Evolutionary conservation across 139 green algal species (phyloP).

Genomic region (Edaphochlamys debaryana): DNA sequence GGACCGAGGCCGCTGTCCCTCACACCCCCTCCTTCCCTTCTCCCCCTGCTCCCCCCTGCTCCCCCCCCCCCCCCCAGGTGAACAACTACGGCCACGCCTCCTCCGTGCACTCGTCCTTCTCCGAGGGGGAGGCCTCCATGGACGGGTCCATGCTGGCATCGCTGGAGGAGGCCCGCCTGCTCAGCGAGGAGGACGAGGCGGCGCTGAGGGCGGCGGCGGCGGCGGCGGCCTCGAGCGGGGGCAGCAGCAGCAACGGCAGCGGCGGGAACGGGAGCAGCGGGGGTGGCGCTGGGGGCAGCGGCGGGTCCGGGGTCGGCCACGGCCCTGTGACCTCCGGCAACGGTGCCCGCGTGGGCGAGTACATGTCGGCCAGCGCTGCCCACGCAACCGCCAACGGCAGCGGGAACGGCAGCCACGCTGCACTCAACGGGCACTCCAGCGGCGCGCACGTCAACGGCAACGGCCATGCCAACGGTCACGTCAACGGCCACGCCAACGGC

Average conservation of each 20-base stretch:
- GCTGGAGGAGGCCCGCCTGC: neutral
- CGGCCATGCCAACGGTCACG: neutral
- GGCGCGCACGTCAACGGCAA: neutral
- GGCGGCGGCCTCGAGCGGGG: neutral
- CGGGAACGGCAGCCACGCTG: neutral
- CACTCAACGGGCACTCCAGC: neutral
- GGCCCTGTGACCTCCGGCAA: neutral
- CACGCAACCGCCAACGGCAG: too few relatives aligned
- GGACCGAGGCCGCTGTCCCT: too few relatives aligned
- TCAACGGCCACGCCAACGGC: neutral
- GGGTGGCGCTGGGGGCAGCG: too few relatives aligned
- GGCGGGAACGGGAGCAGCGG: neutral
- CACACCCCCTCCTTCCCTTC: too few relatives aligned
- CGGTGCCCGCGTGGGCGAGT: too few relatives aligned
- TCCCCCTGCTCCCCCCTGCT: too few relatives aligned
- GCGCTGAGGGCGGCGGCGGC: neutral
- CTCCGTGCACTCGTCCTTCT: constrained; percentile 24
- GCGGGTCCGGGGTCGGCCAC: too few relatives aligned
- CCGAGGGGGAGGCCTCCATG: too few relatives aligned
- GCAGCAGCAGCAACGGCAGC: neutral
- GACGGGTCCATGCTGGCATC: neutral
- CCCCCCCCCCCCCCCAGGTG: too few relatives aligned
- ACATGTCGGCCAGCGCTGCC: too few relatives aligned
- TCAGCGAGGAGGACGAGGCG: neutral
- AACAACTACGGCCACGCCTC: constrained; percentile 33